A percentile compares a stretch with the other conserved stretches of the same genome.
Evolutionary conservation across 768 basidiomycete genomes (phyloP).

Genomic region (Mycena venus): DNA sequence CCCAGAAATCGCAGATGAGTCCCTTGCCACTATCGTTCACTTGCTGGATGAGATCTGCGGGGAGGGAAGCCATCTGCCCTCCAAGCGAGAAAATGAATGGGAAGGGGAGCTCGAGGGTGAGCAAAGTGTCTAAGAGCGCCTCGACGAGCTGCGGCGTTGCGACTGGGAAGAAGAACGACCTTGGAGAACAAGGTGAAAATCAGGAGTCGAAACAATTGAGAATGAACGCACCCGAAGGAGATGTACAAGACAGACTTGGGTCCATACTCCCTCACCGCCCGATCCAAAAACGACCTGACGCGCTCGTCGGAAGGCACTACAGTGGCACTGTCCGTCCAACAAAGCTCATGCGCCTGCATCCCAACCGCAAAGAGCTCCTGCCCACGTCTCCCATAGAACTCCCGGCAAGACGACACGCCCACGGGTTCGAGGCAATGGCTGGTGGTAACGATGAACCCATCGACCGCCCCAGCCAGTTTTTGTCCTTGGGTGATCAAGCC

Average conservation of each 20-base stretch:
- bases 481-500: neutral
- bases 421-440: slow-evolving; percentile 3
- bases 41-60: slow-evolving; percentile 1
- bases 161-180: slow-evolving; percentile 21
- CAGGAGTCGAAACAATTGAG: neutral
- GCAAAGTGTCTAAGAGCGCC: slow-evolving; percentile 12
- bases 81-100: slow-evolving; percentile 18
- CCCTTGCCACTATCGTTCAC: slow-evolving; percentile 6
- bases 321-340: neutral
- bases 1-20: slow-evolving; percentile 17
- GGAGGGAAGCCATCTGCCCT: slow-evolving; percentile 16
- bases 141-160: neutral
- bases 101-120: slow-evolving; percentile 10
- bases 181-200: neutral
- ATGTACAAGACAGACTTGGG: slow-evolving; percentile 19
- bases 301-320: neutral
- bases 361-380: slow-evolving; percentile 24
- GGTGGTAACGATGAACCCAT: slow-evolving; percentile 10
- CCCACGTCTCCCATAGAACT: neutral
- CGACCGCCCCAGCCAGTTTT: neutral
- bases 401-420: neutral
- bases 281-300: slow-evolving; percentile 7
- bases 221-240: slow-evolving; percentile 13
- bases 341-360: slow-evolving; percentile 9
- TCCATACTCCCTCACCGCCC: slow-evolving; percentile 4